phyloP scores from a whole-genome alignment of 768 basidiomycete species.

The Serendipita sp. region DNA sequence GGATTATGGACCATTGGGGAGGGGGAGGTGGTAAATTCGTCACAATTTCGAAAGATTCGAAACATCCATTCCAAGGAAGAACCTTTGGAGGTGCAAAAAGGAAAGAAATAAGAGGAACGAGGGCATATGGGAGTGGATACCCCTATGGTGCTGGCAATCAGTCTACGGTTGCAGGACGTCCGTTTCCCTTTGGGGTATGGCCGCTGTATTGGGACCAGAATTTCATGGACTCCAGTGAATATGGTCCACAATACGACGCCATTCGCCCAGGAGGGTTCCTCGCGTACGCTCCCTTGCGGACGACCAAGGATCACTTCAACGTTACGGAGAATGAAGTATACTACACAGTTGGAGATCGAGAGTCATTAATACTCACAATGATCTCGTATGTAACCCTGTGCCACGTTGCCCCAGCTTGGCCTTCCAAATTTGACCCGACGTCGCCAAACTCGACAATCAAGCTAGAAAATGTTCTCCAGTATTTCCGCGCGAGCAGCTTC shows the following conservation, averaged over 20 bases:
- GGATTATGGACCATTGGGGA: not conserved
- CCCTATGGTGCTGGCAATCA: not conserved
- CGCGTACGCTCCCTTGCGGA: not conserved
- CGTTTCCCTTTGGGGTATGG: not conserved
- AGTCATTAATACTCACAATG: not conserved
- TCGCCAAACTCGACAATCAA: constrained; percentile 1
- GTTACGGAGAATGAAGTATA: not conserved
- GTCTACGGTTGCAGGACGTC: not conserved
- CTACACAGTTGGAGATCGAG: not conserved
- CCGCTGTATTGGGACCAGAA: not conserved
- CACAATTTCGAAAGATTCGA: not conserved
- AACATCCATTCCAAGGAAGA: not conserved
- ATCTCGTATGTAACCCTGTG: not conserved
- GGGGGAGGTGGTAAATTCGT: not conserved
- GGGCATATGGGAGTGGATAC: not conserved
- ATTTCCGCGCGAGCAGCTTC: constrained; percentile 9
- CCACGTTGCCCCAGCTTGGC: not conserved
- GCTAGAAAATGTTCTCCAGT: constrained; percentile 7
- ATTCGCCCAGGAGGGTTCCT: not conserved
- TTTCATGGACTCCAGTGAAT: not conserved
- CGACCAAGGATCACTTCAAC: not conserved
- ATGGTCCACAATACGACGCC: not conserved
- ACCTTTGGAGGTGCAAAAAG: not conserved
- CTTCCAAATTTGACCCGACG: not conserved
- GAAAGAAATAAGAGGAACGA: not conserved